Percentiles rank a stretch among this genome's conserved stretches.
These are phyloP conservation scores for Apocynum venetum DNA, from an alignment of 257 asterid genomes.

Conservation along the genomic window DNA sequence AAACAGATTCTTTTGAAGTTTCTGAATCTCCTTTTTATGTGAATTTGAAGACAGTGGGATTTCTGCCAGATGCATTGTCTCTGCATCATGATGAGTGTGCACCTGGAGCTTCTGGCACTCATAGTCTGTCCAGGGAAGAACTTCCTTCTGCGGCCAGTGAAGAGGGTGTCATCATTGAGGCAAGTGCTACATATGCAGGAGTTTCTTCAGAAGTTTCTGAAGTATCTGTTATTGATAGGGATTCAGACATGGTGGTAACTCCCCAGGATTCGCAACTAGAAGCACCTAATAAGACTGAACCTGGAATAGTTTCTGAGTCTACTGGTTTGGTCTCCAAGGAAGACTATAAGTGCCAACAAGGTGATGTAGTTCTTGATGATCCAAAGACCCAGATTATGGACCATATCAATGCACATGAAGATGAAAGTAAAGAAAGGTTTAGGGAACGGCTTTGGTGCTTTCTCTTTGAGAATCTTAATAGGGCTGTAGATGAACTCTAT, in stretches of 20 bases:
- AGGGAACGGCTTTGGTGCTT: conserved; percentile 98
- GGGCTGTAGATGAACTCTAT: conserved; percentile 96
- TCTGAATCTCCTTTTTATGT: conserved; percentile 12
- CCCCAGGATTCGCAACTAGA: conserved; percentile 20
- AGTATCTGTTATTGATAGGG: conserved; percentile 19
- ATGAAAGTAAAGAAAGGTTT: conserved; percentile 92
- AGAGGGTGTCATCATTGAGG: conserved; percentile 2
- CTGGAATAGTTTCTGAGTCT: conserved; percentile 30
- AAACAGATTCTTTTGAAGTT: conserved; percentile 21
- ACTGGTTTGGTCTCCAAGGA: conserved; percentile 29
- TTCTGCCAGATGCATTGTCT: neutral
- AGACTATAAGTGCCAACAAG: conserved; percentile 25
- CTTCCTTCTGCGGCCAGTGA: conserved; percentile 21
- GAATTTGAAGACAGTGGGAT: neutral
- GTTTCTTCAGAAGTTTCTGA: conserved; percentile 20
- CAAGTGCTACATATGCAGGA: conserved; percentile 4
- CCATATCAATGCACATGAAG: conserved; percentile 37
- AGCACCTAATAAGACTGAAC: conserved; percentile 26
- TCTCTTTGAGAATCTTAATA: conserved; percentile 94
- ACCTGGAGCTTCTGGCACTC: conserved; percentile 18
- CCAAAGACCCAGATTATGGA: conserved; percentile 32
- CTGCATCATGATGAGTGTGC: neutral
- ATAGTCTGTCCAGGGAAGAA: neutral
- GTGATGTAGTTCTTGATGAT: conserved; percentile 36
- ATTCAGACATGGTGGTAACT: conserved; percentile 22